A percentile compares a stretch with the other conserved stretches of the same genome.
Conservation (phyloP, 768 basidiomycete genomes). For the Amanita phalloides region DNA sequence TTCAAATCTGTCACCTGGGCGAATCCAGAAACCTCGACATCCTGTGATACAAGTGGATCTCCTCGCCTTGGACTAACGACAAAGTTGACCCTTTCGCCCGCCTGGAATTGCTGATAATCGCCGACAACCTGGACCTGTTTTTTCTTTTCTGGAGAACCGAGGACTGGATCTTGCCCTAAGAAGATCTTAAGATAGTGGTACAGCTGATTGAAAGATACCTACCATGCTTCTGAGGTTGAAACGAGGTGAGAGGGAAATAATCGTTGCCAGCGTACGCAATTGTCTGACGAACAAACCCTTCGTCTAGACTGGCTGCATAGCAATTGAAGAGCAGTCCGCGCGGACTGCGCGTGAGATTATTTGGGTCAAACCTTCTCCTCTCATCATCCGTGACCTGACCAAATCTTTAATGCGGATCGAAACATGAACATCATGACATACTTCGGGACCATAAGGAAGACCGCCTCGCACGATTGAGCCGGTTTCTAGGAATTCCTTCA, state of each 20-base stretch:
- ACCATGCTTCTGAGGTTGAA: not conserved
- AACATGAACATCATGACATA: too few relatives aligned
- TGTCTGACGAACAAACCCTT: not conserved
- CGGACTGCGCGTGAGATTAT: not conserved
- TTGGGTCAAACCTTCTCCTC: not conserved
- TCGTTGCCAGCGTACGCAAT: not conserved
- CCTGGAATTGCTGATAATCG: too few relatives aligned
- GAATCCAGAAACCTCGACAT: too few relatives aligned
- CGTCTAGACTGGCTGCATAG: not conserved
- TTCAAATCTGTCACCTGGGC: too few relatives aligned
- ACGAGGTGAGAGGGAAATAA: not conserved
- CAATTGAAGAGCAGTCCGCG: not conserved
- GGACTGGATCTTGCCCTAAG: not conserved
- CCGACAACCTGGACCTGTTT: too few relatives aligned
- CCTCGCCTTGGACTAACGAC: too few relatives aligned
- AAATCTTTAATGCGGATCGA: too few relatives aligned
- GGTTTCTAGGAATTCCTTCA: too few relatives aligned
- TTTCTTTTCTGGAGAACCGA: not conserved
- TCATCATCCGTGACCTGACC: not conserved
- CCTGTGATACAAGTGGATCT: too few relatives aligned
- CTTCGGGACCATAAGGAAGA: not conserved
- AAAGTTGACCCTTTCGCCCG: too few relatives aligned
- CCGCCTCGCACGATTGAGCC: not conserved
- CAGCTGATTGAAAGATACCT: not conserved
- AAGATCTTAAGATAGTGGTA: not conserved